Base-by-base conservation (phyloP, 495 filamentous ascomycete genomes). In the Podospora fimiseda region DNA sequence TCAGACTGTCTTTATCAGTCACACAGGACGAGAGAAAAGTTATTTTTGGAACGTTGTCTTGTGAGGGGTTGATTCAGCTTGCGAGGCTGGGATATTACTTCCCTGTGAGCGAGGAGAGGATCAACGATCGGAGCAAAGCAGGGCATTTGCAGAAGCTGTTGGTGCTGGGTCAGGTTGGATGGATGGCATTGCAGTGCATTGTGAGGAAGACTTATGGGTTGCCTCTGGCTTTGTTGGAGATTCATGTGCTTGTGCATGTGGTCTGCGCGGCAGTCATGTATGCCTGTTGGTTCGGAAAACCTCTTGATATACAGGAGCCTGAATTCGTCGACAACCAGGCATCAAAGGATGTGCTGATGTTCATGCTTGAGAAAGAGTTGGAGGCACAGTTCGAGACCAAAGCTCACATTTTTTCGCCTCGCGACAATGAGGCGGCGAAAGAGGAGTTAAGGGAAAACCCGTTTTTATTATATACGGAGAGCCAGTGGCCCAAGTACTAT, bases 231-330 rank as follows among this genome's bases (percentile, higher is more conserved):
- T 30, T 72, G 5, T 48, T 75, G 1, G 70, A 75, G 39, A 37
- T 74, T 16, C 65, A 71, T 56, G 67, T 63, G 1, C 41, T 72
- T 13, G 66, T 60, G 1, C 69, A 74, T 51, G 66, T 66, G 13
- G 5, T 68, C 9, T 71, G 69, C 44, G 64, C 70, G 11, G 19
- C 71, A 1, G 7, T 61, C 9, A 55, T 70, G 19, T 75, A 74
- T 52, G 24, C 43, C 0, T 44, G 64, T 9, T 61, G 59, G 55
- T 19, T 50, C 8, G 11, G 41, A 21, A 50, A 50, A 15, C 37
- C 37, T 3, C 48, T 50, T 19, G 48, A 42, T 20, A 19, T 50
- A 5, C n/a, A 9, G 7, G 42, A 44, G 19, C 6, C n/a, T 2
- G 6, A 9, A n/a, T 14, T 44, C 11, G 3, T 44, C 42, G 19